A percentile compares a stretch with the other conserved stretches of the same genome.
Evolutionary conservation across 2,329 filamentous ascomycete species (phyloP).

Genomic region (Anisogramma anomala): DNA sequence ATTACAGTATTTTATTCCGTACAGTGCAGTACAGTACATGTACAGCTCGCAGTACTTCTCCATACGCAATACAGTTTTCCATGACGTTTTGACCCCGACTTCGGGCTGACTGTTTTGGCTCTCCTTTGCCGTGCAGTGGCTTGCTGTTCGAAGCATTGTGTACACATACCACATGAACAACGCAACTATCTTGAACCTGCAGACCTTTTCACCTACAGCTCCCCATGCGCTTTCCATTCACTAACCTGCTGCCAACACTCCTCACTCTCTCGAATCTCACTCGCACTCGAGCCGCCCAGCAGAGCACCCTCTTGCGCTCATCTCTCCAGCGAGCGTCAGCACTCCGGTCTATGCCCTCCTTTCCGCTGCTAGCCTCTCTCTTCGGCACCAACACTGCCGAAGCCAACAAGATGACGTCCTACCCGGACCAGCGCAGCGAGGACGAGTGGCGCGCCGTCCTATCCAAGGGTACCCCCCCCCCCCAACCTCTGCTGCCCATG

Average conservation of each 20-base stretch:
- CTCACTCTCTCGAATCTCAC: slow-evolving; percentile 36
- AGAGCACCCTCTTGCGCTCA: slow-evolving; percentile 12
- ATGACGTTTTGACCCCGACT: too few species aligned
- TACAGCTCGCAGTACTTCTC: too few species aligned
- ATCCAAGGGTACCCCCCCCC: slow-evolving; percentile 33
- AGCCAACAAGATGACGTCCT: slow-evolving; percentile 50
- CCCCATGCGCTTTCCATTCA: slow-evolving; percentile 39
- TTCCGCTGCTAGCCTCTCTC: slow-evolving; percentile 67
- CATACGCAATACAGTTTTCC: too few species aligned
- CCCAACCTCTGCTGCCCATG: not conserved
- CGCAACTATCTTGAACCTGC: too few species aligned
- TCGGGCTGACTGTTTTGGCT: too few species aligned
- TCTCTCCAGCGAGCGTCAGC: slow-evolving; percentile 19
- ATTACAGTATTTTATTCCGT: too few species aligned
- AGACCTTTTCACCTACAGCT: not conserved
- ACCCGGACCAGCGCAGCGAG: slow-evolving; percentile 68
- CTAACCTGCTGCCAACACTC: slow-evolving; percentile 34
- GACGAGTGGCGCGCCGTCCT: slow-evolving; percentile 86
- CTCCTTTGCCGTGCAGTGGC: too few species aligned
- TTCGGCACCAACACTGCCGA: slow-evolving; percentile 51
- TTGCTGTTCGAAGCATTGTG: too few species aligned
- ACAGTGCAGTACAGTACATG: too few species aligned
- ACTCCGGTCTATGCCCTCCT: slow-evolving; percentile 56
- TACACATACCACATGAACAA: too few species aligned
- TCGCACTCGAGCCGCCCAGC: slow-evolving; percentile 22